Percentiles rank a stretch among this genome's conserved stretches.
These are phyloP conservation scores for Stagonosporopsis chrysanthemi DNA, from an alignment of 2,329 filamentous ascomycete genomes.

Conservation along the genomic window DNA sequence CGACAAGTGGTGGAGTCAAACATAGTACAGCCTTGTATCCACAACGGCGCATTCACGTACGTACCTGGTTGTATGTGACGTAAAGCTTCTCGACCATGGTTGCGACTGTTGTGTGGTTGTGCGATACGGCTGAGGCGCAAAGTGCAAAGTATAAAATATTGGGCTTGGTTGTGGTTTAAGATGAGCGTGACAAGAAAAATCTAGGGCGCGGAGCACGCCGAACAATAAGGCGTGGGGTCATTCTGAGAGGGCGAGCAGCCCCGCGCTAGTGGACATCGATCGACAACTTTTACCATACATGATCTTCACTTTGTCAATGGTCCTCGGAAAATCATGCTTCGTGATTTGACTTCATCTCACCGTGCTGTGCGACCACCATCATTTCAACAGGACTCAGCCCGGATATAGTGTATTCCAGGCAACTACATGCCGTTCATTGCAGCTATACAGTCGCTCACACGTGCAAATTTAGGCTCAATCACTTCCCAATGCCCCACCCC, in stretches of 20 bases:
- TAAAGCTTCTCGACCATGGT: conserved; percentile 54
- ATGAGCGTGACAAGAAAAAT: conserved; percentile 13
- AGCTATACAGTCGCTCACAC: neutral
- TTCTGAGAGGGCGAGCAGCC: conserved; percentile 7
- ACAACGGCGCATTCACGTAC: conserved; percentile 20
- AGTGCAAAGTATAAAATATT: conserved; percentile 4
- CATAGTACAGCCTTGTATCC: neutral
- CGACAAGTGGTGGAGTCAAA: conserved; percentile 1
- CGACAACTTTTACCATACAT: neutral
- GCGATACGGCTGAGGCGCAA: conserved; percentile 5
- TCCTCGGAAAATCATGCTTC: neutral
- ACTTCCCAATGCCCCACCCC: conserved; percentile 3
- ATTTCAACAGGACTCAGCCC: neutral
- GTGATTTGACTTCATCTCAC: neutral
- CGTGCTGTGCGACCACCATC: neutral
- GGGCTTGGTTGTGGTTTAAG: conserved; percentile 9
- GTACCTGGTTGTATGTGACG: conserved; percentile 55
- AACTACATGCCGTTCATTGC: neutral
- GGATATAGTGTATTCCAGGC: neutral
- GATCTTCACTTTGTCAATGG: neutral
- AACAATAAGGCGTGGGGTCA: conserved; percentile 18
- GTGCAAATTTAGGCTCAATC: neutral
- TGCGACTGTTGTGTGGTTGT: conserved; percentile 15
- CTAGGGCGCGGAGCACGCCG: conserved; percentile 15
- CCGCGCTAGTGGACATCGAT: conserved; percentile 12